A percentile compares a stretch with the other conserved stretches of the same genome.
Evolutionary conservation across 208 protist genomes (phyloP).

Genomic region (Leishmania amazonensis): DNA sequence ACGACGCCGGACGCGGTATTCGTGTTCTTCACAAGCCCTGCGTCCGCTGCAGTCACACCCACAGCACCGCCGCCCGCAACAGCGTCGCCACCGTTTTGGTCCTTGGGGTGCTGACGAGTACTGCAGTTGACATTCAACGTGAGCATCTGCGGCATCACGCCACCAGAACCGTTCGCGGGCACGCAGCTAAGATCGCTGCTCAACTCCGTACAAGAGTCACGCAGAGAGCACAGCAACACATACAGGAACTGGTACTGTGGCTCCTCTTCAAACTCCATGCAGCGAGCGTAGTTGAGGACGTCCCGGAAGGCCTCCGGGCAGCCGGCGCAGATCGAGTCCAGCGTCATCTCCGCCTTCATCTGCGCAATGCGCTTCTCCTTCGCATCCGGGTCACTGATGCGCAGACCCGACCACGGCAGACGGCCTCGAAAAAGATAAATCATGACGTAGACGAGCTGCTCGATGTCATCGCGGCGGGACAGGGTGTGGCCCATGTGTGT

Average conservation of each 20-base stretch:
- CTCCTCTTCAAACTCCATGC: constrained; percentile 70
- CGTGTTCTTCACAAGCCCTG: constrained; percentile 1
- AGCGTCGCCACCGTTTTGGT: neutral
- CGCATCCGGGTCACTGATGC: constrained; percentile 50
- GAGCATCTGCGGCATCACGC: constrained; percentile 7
- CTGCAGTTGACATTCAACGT: neutral
- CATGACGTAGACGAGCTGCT: constrained; percentile 93
- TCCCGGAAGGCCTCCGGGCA: constrained; percentile 72
- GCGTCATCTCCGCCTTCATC: constrained; percentile 55
- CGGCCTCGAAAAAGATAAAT: constrained; percentile 98
- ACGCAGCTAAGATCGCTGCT: neutral
- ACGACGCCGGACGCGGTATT: constrained; percentile 16
- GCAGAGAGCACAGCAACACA: constrained; percentile 43
- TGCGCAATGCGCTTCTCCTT: constrained; percentile 57
- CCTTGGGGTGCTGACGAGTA: neutral
- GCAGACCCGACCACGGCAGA: constrained; percentile 96
- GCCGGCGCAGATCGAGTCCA: constrained; percentile 49
- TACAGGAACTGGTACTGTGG: constrained; percentile 78
- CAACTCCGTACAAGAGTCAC: constrained; percentile 22
- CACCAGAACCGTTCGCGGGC: constrained; percentile 11
- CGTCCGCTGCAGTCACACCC: neutral
- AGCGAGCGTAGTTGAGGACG: constrained; percentile 62
- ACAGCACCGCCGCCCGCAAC: neutral
- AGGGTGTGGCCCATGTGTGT: constrained; percentile 97
- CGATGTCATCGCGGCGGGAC: constrained; percentile 88